Base-by-base conservation (phyloP, 176 grass and related monocot species). In the Juncus effusus region DNA sequence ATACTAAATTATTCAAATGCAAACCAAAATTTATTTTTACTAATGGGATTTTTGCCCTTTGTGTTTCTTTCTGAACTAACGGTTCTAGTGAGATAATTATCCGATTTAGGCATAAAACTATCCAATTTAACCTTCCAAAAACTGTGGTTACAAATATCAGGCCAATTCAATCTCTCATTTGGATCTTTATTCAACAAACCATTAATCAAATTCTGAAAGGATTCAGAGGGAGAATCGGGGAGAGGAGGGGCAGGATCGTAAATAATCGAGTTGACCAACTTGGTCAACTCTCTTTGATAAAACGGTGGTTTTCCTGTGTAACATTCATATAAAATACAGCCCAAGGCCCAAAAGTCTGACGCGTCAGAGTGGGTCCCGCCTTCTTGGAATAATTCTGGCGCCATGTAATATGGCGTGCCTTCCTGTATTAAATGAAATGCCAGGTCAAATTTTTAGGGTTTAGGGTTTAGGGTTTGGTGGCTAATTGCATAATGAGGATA, bases 291-390 rank as follows among this genome's bases (percentile, higher is more conserved):
- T 57, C 69, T 85, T 15, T 60, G 83, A 61, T 76, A 63, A 15
- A 99, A 99, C 72, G 85, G 81, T 19, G 88, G 94, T 42, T 79
- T 84, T 73, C 94, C 94, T 12, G 83, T 76, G 78, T 90, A 93
- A 61, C 94, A 93, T 93, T 99, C 88, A 1, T 93, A 99, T 54
- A 99, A 79, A 49, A 99, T 83, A 67, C 94, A 99, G 64, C 88
- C 94, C 47, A 99, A 85, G 13, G 94, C 94, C 94, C 88, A 99
- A 53, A 99, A 99, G 86, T 99, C 85, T 72, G 94, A 99, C 72
- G 94, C 94, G 70, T 99, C 92, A n/a, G 94, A 93, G 66, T 93
- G 88, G 11, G 83, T 76, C 62, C 94, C 94, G 69, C 80, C 94
- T 73, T 99, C 88, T 42, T 61, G 80, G 77, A 99, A 99, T 68